phyloP scores from a whole-genome alignment of 352 stramenopile species.

The Phytophthora agathidicida region DNA sequence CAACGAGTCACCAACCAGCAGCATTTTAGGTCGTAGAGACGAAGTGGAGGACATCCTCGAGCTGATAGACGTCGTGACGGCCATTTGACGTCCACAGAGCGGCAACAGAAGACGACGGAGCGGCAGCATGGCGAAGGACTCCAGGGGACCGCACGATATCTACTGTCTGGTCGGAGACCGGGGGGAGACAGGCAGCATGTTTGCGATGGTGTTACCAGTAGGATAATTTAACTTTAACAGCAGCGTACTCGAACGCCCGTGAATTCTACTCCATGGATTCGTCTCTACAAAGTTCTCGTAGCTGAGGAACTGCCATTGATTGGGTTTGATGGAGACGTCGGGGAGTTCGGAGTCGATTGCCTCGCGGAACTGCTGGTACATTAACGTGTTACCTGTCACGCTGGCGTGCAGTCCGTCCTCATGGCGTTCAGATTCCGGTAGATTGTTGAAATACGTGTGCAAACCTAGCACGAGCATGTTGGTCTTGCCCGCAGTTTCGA shows the following conservation, averaged over 20 bases:
- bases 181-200: too few species aligned
- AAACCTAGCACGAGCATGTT: conserved; percentile 47
- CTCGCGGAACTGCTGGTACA: conserved; percentile 23
- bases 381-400: conserved; percentile 40
- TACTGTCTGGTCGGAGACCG: not conserved
- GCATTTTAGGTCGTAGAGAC: conserved; percentile 26
- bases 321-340: conserved; percentile 10
- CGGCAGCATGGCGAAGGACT: conserved; percentile 2
- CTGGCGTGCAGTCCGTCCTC: conserved; percentile 60
- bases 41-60: conserved; percentile 4
- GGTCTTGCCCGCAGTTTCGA: conserved; percentile 33
- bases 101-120: not conserved
- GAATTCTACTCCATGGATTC: conserved; percentile 21
- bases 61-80: not conserved
- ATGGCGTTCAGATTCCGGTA: conserved; percentile 33
- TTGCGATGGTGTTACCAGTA: too few species aligned
- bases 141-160: not conserved
- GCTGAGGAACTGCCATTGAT: conserved; percentile 35
- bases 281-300: conserved; percentile 45
- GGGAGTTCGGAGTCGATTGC: conserved; percentile 25
- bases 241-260: conserved; percentile 5
- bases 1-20: conserved; percentile 41
- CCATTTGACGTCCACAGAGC: not conserved
- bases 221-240: too few species aligned
- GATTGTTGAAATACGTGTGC: conserved; percentile 46